Conservation (phyloP, 2,329 filamentous ascomycete species). For the Rhinocladiella similis region DNA sequence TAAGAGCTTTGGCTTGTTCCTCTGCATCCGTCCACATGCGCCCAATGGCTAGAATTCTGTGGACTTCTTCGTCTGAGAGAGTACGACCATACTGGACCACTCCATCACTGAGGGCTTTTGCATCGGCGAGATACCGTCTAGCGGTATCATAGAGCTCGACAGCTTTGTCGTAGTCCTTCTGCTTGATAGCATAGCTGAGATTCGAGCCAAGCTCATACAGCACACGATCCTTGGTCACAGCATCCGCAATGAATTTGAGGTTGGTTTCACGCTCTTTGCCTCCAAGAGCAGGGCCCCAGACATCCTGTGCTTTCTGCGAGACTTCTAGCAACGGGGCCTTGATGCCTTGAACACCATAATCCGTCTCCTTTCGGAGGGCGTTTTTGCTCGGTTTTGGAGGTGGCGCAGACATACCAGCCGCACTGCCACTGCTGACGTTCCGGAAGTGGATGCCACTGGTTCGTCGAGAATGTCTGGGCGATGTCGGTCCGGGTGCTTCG, state of each 20-base stretch:
- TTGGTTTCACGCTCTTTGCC: slow-evolving; percentile 89
- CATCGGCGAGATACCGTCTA: slow-evolving; percentile 77
- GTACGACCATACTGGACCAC: slow-evolving; percentile 51
- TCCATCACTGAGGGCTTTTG: slow-evolving; percentile 65
- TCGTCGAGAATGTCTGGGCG: slow-evolving; percentile 59
- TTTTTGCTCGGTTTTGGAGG: slow-evolving; percentile 73
- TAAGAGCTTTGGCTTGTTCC: slow-evolving; percentile 81
- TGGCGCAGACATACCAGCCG: slow-evolving; percentile 40
- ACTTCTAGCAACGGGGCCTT: slow-evolving; percentile 85
- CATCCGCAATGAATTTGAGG: slow-evolving; percentile 73
- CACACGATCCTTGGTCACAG: slow-evolving; percentile 75
- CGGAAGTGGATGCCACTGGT: slow-evolving; percentile 61
- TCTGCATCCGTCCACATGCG: slow-evolving; percentile 96
- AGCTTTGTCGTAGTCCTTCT: slow-evolving; percentile 84
- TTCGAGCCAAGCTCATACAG: slow-evolving; percentile 78
- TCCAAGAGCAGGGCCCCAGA: slow-evolving; percentile 92
- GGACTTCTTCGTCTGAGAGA: slow-evolving; percentile 75
- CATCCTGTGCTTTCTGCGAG: slow-evolving; percentile 90
- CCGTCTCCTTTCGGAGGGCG: slow-evolving; percentile 86
- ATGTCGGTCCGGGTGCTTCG: slow-evolving; percentile 37
- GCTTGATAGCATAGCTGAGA: slow-evolving; percentile 81
- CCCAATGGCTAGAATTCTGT: slow-evolving; percentile 82
- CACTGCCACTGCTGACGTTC: slow-evolving; percentile 49
- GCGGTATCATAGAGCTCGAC: slow-evolving; percentile 85
- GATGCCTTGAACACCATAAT: slow-evolving; percentile 85